Evolutionary conservation across 2,329 filamentous ascomycete species (phyloP), one percentile per base, ranked within the genome.

Genomic region (Fusarium gaditjirri): DNA sequence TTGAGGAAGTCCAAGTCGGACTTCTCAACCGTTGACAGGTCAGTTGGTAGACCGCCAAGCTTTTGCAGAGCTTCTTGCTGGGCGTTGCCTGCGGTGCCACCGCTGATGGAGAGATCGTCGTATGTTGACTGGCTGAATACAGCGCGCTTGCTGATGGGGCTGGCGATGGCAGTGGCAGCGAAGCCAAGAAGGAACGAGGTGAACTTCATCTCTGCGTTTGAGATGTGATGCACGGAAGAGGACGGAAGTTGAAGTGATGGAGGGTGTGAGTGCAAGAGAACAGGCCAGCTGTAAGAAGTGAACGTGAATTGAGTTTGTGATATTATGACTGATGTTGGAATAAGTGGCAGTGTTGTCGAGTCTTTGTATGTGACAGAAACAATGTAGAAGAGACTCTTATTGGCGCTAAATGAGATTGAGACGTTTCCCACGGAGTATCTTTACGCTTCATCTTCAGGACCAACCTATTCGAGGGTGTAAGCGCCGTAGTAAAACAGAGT

Each of bases 1-100:
- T 85, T 81, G 54, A 89, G 80, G 72, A 87, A 83, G 35, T 83
- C 80, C 27, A 88, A 76, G 68, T 90, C 87, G 11, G 79, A 80
- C 23, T 82, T 62, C 33, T 84, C 83, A 31, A 88, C 86, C 16
- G 77, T 82, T 50, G 80, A 81, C 14, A 84, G 76, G 72, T 88
- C 82, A 50, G 83, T 80, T 23, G 71, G 73, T 25, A 85, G 72
- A 63, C 79, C 75, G 12, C 64, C 31, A 64, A 84, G 78, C 43
- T 83, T 81, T 6, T 82, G 80, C 5, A 81, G 73, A 8, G 85
- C 85, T 67, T 86, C 81, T 23, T 83, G 73, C 60, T 84, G 67
- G 25, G 84, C 85, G 61, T 81, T 83, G 41, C 85, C 85, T 21
- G 85, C 85, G 8, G 79, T 79, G 39, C 85, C 85, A 21, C 80